Evolutionary conservation across 306 rosid genomes (phyloP), one percentile per base, ranked within the genome.

Genomic region (Medicago lupulina): DNA sequence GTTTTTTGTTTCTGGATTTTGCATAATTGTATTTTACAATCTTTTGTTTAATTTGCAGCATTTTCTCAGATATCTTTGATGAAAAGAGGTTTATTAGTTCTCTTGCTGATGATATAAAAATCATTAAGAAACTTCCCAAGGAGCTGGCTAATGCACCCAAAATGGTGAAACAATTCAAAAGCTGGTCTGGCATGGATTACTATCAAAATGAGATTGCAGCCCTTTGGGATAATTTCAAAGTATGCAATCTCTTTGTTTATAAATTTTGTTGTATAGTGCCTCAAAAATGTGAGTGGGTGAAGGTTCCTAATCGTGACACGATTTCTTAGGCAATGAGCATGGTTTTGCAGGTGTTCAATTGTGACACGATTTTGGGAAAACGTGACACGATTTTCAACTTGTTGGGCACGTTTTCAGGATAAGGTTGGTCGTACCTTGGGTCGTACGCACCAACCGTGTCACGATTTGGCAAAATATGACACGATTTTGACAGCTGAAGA

Each of bases 151-250:
- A 81, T 15, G 86, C 82, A 54, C 63, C 87, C 11, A 90, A 81
- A 89, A 84, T 79, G 1, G 85, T 86, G 23, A 90, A 86, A 75
- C 88, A 89, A 70, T 95, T 92, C 83, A 87, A 85, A 84, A 95
- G 97, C 84, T 95, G 98, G 98, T 95, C 98, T 70, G 91, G 92
- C 40, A 73, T 92, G 83, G 88, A 87, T 65, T 95, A 95, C 86
- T 95, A 95, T 67, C 84, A 77, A 84, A 83, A 90, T 60, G 97
- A 89, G 87, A 92, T 95, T 82, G 90, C 92, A 75, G 67, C 78
- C 83, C 75, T 89, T 83, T 95, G 98, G 97, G 73, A 86, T 47
- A 67, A 86, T 40, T 82, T 79, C 73, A 81, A 86, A 81, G 98
- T 92, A 85, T 72, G 86, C 49, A 43, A 14, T 64, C 21, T 69